Evolutionary conservation across 2,329 filamentous ascomycete genomes (phyloP).

Genomic region (Ilyonectria sp.): DNA sequence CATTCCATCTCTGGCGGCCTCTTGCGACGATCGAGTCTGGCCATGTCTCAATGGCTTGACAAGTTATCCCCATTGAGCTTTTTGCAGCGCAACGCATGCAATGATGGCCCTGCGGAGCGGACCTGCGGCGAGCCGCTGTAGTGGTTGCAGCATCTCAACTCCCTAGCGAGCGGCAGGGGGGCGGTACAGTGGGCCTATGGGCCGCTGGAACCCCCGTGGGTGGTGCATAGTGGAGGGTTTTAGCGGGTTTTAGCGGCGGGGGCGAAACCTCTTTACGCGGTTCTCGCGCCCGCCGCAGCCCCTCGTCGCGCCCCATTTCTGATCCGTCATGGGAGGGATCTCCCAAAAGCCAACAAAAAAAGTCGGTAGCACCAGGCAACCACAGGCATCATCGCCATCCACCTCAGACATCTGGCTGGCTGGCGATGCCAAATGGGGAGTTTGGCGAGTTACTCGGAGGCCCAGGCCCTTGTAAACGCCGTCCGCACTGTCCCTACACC

Average conservation of each 20-base stretch:
- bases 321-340: constrained; percentile 43
- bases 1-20: constrained; percentile 23
- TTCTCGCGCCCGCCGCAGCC: constrained; percentile 44
- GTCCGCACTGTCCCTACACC: constrained; percentile 29
- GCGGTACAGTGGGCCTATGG: constrained; percentile 22
- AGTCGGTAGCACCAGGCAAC: constrained; percentile 51
- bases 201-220: constrained; percentile 14
- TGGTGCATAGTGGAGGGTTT: constrained; percentile 29
- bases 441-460: constrained; percentile 6
- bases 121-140: constrained; percentile 42
- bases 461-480: constrained; percentile 8
- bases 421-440: constrained; percentile 14
- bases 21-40: constrained; percentile 5
- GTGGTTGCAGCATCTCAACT: constrained; percentile 36
- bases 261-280: constrained; percentile 49
- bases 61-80: constrained; percentile 9
- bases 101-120: constrained; percentile 12
- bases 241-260: constrained; percentile 46
- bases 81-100: constrained; percentile 26
- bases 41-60: constrained; percentile 38
- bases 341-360: constrained; percentile 41
- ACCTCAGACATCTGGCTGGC: constrained; percentile 39
- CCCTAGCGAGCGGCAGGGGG: constrained; percentile 39
- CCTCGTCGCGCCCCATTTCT: constrained; percentile 48
- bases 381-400: constrained; percentile 46